Conservation (phyloP, 192 early-diverging fungal species). For the Coemansia sp. region DNA sequence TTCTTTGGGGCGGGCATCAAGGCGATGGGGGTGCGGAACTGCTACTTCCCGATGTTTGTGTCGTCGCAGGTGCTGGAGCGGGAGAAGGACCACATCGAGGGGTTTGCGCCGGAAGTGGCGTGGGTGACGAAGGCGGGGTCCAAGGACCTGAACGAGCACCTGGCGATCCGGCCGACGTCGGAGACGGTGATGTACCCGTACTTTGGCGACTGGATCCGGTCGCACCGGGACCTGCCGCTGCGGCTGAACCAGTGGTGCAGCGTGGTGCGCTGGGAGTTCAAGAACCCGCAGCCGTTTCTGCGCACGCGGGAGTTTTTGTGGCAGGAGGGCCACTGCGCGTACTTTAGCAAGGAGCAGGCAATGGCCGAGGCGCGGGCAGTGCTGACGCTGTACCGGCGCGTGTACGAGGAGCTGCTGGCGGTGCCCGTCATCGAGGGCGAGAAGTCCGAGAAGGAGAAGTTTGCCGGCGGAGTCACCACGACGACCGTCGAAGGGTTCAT, state of each 20-base stretch:
- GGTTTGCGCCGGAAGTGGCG: conserved; percentile 99
- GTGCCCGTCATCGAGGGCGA: conserved; percentile 94
- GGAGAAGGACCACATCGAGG: conserved; percentile 99
- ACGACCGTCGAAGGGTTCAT: conserved; percentile 98
- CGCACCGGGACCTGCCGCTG: conserved; percentile 94
- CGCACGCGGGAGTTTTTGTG: conserved; percentile 99
- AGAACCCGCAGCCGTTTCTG: conserved; percentile 98
- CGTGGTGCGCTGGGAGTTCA: conserved; percentile 99
- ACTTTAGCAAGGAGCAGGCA: conserved; percentile 85
- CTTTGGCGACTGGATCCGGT: conserved; percentile 97
- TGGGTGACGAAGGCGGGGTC: conserved; percentile 98
- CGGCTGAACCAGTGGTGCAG: conserved; percentile 99
- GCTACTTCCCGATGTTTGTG: conserved; percentile 99
- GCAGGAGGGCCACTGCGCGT: conserved; percentile 99
- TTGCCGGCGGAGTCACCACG: conserved; percentile 96
- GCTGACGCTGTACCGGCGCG: conserved; percentile 90
- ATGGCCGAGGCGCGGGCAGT: conserved; percentile 85
- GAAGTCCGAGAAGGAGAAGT: conserved; percentile 99
- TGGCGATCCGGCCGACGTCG: conserved; percentile 98
- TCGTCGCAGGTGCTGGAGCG: conserved; percentile 78
- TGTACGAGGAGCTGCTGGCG: conserved; percentile 96
- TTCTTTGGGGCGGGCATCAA: conserved; percentile 91
- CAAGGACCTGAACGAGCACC: conserved; percentile 89
- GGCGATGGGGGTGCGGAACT: conserved; percentile 91
- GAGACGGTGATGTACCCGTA: conserved; percentile 99